A percentile compares a stretch with the other conserved stretches of the same genome.
Conservation (phyloP, 2,329 filamentous ascomycete species). For the Trichoderma afroharzianum region DNA sequence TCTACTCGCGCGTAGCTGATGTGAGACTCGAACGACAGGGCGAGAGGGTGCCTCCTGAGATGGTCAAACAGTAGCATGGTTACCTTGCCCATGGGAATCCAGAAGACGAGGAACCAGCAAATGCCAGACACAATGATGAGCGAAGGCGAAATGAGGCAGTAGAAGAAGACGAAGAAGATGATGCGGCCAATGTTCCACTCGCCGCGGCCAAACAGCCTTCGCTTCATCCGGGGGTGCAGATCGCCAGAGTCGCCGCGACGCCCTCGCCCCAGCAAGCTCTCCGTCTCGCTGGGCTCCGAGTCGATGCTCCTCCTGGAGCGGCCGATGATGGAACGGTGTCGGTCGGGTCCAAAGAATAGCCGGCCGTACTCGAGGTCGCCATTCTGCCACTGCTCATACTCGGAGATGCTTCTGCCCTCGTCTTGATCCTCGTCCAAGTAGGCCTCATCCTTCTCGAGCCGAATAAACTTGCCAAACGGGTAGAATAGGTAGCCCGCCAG, state of each 20-base stretch:
- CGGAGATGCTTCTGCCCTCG: conserved; percentile 93
- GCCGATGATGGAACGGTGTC: conserved; percentile 76
- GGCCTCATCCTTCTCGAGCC: conserved; percentile 86
- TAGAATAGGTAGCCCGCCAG: conserved; percentile 87
- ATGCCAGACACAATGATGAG: conserved; percentile 81
- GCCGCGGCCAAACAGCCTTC: conserved; percentile 87
- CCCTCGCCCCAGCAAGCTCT: conserved; percentile 73
- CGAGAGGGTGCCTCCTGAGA: conserved; percentile 85
- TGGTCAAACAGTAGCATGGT: conserved; percentile 88
- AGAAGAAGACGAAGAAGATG: conserved; percentile 95
- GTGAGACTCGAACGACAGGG: conserved; percentile 89
- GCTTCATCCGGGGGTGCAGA: conserved; percentile 55
- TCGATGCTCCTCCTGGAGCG: conserved; percentile 85
- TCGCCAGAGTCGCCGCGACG: conserved; percentile 45
- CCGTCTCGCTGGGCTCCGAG: conserved; percentile 77
- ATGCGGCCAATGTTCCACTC: conserved; percentile 94
- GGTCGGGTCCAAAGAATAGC: conserved; percentile 87
- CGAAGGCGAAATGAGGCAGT: conserved; percentile 81
- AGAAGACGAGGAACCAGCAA: conserved; percentile 97
- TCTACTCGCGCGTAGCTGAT: conserved; percentile 67
- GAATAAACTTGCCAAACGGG: conserved; percentile 94
- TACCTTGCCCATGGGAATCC: conserved; percentile 97
- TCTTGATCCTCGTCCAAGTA: conserved; percentile 94
- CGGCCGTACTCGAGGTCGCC: conserved; percentile 94
- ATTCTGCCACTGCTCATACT: conserved; percentile 99